Evolutionary conservation across 2,329 filamentous ascomycete species (phyloP), one percentile per base, ranked within the genome.

Genomic region (Coleophoma eucalyptorum): DNA sequence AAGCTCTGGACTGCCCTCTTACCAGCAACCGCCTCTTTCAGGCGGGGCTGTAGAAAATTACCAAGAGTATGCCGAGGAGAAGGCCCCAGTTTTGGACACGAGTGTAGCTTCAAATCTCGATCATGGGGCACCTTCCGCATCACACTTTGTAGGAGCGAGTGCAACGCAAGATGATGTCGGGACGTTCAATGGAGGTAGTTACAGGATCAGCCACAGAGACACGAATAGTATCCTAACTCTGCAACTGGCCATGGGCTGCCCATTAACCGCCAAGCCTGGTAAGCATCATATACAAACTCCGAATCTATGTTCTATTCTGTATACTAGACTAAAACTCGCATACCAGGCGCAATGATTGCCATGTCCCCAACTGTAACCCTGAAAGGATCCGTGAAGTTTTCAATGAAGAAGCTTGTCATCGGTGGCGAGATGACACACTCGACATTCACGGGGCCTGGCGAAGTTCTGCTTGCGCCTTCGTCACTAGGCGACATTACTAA

Each of bases 101-200:
- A 65, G 62, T 44, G 21, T 58, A 31, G 35, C 58, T 7, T 16
- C 31, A 3, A 64, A 65, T 51, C 58, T 72, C 15, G 67, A 70
- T 3, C 71, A 72, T 18, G 72, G 71, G 13, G 72, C 74, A 0
- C 63, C 63, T 13, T 48, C 59, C 15, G 62, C 62, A n/a, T 53
- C 38, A 7, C 79, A 87, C 51, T 91, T 93, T 56, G 67, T 76
- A 5, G 89, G 88, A 31, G 83, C 80, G 0, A 70, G 71, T 32
- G 73, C 86, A 1, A 78, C 80, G 1, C 75, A 83, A 31, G 94
- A 97, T 67, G 92, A 96, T 60, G 83, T 96, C 2, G 94, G 94
- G n/a, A 94, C 88, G 0, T 99, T 97, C 75, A 97, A 97, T 66
- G 94, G 94, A 15, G 94, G 94, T 12, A 93, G 89, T 64, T 99